Base-by-base conservation (phyloP, 169 alveolate species). In the Eimeria necatrix region DNA sequence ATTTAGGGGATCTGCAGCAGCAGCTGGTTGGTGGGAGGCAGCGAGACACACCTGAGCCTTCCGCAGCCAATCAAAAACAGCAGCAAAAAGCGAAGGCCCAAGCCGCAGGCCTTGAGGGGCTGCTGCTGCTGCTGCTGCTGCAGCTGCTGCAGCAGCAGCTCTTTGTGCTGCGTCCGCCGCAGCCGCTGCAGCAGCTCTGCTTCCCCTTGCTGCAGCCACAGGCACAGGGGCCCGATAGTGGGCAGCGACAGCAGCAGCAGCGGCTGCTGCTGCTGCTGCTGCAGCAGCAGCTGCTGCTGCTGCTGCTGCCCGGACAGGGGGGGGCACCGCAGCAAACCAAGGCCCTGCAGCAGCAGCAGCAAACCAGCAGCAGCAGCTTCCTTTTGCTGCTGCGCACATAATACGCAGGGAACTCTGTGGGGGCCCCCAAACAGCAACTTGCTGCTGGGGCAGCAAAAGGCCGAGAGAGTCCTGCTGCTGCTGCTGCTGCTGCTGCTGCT, bases 201-300 rank as follows among this genome's bases (percentile, higher is more conserved):
- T n/a, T 68, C 78, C 6, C 78, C 78, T n/a, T 68, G 78, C 78
- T 68, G 78, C 78, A 68, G 78, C 78, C 78, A 68, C 78, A 68
- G 78, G 26, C 78, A 68, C 20, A 68, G 26, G 16, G 78, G 6
- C 26, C 78, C 26, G 8, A 68, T 5, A 18, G 78, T n/a, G 10
- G 78, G 78, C 26, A n/a, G 6, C 26, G 78, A 68, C 26, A 68
- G 78, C 78, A 68, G 78, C 78, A 68, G 10, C 20, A 68, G 9
- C 26, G 20, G 78, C 78, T 68, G 78, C 26, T 12, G 78, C 46
- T n/a, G 20, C 14, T 56, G 64, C 64, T 56, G 64, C 64, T 14
- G n/a, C n/a, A n/a, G n/a, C n/a, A n/a, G n/a, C n/a, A n/a, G n/a
- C n/a, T n/a, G n/a, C n/a, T n/a, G n/a, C n/a, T n/a, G n/a, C n/a